These are phyloP conservation scores for Trichoderma sp. DNA, from an alignment of 2,329 filamentous ascomycete species.

Conservation along the genomic window DNA sequence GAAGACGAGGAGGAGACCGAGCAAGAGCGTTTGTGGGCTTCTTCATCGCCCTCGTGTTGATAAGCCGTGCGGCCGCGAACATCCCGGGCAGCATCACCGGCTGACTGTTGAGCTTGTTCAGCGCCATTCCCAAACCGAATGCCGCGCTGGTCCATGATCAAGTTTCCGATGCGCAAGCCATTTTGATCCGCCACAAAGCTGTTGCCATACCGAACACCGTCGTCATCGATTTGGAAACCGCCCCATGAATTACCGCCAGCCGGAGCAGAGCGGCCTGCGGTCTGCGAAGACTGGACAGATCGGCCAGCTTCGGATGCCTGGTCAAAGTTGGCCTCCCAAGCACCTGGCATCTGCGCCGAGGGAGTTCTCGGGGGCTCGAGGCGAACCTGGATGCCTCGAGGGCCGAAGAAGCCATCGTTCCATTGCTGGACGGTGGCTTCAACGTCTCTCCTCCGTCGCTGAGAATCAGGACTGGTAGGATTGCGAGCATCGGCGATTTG, in stretches of 20 bases:
- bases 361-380: conserved; percentile 30
- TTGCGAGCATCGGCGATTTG: conserved; percentile 32
- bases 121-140: conserved; percentile 31
- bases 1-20: conserved; percentile 40
- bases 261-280: background rate
- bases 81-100: background rate
- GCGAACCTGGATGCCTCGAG: conserved; percentile 49
- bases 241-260: conserved; percentile 26
- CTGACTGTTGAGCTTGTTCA: background rate
- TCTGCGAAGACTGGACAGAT: background rate
- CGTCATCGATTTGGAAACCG: conserved; percentile 45
- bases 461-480: conserved; percentile 5
- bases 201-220: conserved; percentile 46
- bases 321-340: conserved; percentile 26
- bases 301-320: background rate
- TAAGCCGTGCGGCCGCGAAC: background rate
- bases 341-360: conserved; percentile 30
- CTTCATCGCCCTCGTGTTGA: conserved; percentile 10
- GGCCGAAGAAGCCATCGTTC: conserved; percentile 59
- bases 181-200: conserved; percentile 46
- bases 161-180: conserved; percentile 48
- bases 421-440: conserved; percentile 52
- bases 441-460: conserved; percentile 33
- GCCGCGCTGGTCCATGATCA: conserved; percentile 45
- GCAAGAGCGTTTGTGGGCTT: conserved; percentile 33